Percentiles rank a stretch among this genome's conserved stretches.
Evolutionary conservation across 140 eudicot genomes (phyloP).

Genomic region (Oenanthe javanica): DNA sequence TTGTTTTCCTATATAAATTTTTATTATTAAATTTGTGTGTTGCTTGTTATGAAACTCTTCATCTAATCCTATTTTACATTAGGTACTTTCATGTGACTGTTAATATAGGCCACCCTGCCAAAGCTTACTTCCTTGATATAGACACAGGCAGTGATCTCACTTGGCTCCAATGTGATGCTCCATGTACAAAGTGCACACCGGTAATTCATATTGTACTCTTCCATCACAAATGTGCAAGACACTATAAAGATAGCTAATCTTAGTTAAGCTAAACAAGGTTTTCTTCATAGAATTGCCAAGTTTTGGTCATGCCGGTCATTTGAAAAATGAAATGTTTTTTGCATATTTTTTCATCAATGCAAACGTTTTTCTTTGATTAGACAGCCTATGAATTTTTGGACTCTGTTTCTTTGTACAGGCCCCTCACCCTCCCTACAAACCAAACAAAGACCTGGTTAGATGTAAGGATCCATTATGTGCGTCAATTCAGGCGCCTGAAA

Average conservation of each 20-base stretch:
- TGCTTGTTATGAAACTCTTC: neutral
- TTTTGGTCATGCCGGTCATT: neutral
- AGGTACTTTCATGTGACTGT: conserved; percentile 72
- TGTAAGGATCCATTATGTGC: conserved; percentile 68
- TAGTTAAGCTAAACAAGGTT: neutral
- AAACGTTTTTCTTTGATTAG: neutral
- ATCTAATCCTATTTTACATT: conserved; percentile 20
- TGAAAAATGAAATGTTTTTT: neutral
- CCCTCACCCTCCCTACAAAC: conserved; percentile 84
- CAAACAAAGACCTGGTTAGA: conserved; percentile 45
- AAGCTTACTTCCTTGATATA: conserved; percentile 75
- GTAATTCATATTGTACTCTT: conserved; percentile 27
- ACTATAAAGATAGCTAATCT: neutral
- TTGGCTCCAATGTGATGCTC: conserved; percentile 99
- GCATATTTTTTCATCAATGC: neutral
- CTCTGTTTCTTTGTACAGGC: conserved; percentile 38
- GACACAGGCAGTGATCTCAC: conserved; percentile 98
- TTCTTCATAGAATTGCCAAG: neutral
- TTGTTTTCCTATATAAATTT: neutral
- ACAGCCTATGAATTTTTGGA: no score
- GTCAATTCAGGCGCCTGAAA: conserved; percentile 51
- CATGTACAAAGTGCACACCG: conserved; percentile 80
- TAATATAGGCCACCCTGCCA: conserved; percentile 76
- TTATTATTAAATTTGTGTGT: neutral
- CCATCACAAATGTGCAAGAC: neutral